Conservation (phyloP, 2,329 filamentous ascomycete genomes). For the Didymella keratinophila region DNA sequence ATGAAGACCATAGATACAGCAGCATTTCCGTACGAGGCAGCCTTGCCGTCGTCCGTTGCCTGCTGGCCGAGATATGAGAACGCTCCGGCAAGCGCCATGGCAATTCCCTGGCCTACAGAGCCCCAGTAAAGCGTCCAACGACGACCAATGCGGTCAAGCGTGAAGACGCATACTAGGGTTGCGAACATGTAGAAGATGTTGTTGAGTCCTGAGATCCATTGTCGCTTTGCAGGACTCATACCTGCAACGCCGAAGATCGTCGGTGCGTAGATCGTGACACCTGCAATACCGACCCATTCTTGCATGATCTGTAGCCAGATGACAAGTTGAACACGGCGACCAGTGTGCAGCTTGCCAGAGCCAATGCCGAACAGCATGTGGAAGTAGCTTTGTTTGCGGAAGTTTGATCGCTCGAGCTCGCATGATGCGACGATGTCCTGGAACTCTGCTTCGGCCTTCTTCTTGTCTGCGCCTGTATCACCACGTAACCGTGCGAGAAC, state of each 20-base stretch:
- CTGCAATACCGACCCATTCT: conserved; percentile 74
- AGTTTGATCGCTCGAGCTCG: conserved; percentile 60
- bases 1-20: conserved; percentile 76
- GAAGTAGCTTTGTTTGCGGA: conserved; percentile 65
- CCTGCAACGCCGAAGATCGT: conserved; percentile 73
- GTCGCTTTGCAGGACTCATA: conserved; percentile 60
- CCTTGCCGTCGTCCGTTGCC: conserved; percentile 57
- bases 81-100: conserved; percentile 72
- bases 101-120: conserved; percentile 67
- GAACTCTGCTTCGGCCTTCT: conserved; percentile 61
- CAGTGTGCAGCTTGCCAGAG: conserved; percentile 71
- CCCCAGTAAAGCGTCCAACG: conserved; percentile 76
- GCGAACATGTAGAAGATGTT: conserved; percentile 68
- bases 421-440: conserved; percentile 72
- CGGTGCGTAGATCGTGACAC: conserved; percentile 65
- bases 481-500: conserved; percentile 72
- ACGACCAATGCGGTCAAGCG: conserved; percentile 72
- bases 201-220: conserved; percentile 55
- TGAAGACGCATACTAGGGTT: conserved; percentile 74
- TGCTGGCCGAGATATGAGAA: conserved; percentile 64
- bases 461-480: conserved; percentile 57
- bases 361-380: conserved; percentile 73
- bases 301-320: conserved; percentile 77
- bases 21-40: conserved; percentile 66
- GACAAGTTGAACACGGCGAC: conserved; percentile 72